Conservation (phyloP, 2,329 filamentous ascomycete genomes). For the Clarireedia hainanense region DNA sequence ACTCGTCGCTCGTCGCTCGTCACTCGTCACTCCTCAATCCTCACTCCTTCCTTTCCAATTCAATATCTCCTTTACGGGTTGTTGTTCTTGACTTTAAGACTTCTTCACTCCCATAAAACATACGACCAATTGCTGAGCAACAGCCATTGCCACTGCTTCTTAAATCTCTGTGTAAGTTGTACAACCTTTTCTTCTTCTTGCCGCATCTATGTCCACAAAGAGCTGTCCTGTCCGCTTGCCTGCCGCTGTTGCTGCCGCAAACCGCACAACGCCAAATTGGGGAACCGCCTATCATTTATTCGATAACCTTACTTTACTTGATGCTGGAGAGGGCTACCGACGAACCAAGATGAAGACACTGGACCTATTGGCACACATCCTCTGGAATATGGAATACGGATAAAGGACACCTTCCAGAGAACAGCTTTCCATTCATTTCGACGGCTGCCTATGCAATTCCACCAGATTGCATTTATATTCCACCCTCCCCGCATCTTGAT, state of each 20-base stretch:
- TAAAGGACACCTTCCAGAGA: too few species aligned
- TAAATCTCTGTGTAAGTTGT: slow-evolving; percentile 1
- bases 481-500: too few species aligned
- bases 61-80: neutral
- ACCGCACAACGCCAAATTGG: neutral
- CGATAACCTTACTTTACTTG: too few species aligned
- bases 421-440: too few species aligned
- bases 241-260: neutral
- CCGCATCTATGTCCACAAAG: neutral
- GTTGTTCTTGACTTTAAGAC: neutral
- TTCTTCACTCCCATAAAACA: neutral
- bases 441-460: neutral
- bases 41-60: too few species aligned
- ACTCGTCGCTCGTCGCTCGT: neutral
- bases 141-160: neutral
- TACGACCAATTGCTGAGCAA: neutral
- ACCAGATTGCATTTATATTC: neutral
- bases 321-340: neutral
- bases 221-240: neutral
- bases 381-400: too few species aligned
- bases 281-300: neutral
- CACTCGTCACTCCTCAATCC: neutral
- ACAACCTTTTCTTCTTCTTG: neutral
- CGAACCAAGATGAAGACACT: neutral
- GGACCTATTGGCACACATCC: too few species aligned